phyloP scores from a whole-genome alignment of 1,139 yeast genomes.

The Blastobotrys aristatus region DNA sequence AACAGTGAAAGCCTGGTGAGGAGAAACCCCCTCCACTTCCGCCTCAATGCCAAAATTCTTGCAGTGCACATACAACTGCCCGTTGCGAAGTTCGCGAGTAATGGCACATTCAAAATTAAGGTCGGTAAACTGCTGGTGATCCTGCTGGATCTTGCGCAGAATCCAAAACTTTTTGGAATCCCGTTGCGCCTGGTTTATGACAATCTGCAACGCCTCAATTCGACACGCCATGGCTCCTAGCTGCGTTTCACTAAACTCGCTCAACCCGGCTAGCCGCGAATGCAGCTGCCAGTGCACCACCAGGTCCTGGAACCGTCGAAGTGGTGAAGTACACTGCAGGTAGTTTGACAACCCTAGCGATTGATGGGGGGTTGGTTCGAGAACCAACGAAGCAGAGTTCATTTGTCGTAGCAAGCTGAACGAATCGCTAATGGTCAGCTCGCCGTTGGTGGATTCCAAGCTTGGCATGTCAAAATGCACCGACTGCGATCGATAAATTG shows the following conservation, averaged over 20 bases:
- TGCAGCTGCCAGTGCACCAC: slow-evolving; percentile 72
- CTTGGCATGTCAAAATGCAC: slow-evolving; percentile 29
- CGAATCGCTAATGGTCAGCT: background rate
- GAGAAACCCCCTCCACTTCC: slow-evolving; percentile 4
- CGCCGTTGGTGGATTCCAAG: slow-evolving; percentile 19
- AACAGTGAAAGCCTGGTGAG: slow-evolving; percentile 2
- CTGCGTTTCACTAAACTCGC: background rate
- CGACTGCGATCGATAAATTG: slow-evolving; percentile 52
- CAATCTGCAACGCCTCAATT: slow-evolving; percentile 22
- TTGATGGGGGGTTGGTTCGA: slow-evolving; percentile 46
- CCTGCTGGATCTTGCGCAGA: slow-evolving; percentile 35
- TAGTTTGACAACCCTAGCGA: slow-evolving; percentile 62
- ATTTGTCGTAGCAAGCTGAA: slow-evolving; percentile 11
- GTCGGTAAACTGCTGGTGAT: background rate
- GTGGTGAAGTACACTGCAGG: slow-evolving; percentile 82
- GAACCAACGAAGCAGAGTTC: slow-evolving; percentile 30
- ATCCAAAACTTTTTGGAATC: slow-evolving; percentile 40
- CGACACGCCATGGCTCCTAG: slow-evolving; percentile 27
- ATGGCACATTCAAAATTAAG: slow-evolving; percentile 7
- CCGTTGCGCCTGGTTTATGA: slow-evolving; percentile 25
- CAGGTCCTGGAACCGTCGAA: slow-evolving; percentile 80
- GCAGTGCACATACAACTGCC: slow-evolving; percentile 5
- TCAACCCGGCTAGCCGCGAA: slow-evolving; percentile 21
- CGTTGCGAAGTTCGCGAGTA: slow-evolving; percentile 5
- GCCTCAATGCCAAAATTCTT: slow-evolving; percentile 14